Conservation (phyloP, 1,284 basidiomycete species). For the Megacollybia platyphylla region DNA sequence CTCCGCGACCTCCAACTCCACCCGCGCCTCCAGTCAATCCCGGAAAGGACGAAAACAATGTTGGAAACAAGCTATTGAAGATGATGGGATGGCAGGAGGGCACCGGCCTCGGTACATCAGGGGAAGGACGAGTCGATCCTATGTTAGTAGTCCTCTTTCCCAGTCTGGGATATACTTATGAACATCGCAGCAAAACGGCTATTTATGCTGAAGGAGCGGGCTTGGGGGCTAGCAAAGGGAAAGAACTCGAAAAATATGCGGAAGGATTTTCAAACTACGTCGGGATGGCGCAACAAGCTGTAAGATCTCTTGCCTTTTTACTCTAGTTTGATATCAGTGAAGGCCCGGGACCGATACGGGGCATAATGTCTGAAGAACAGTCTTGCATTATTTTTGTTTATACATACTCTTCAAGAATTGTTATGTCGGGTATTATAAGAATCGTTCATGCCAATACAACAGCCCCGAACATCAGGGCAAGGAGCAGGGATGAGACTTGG, state of each 20-base stretch:
- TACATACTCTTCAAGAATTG: neutral
- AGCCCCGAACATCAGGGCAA: neutral
- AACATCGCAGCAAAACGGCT: constrained; percentile 48
- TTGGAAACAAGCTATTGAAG: constrained; percentile 83
- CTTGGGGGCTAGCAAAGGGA: constrained; percentile 79
- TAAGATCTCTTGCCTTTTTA: constrained; percentile 15
- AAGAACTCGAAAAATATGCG: constrained; percentile 65
- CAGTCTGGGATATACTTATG: constrained; percentile 5
- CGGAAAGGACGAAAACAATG: constrained; percentile 67
- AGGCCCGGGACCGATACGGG: constrained; percentile 33
- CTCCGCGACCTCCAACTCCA: constrained; percentile 47
- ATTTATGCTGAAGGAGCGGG: constrained; percentile 82
- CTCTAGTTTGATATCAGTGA: constrained; percentile 11
- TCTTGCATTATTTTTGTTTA: neutral
- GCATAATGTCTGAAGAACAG: constrained; percentile 1
- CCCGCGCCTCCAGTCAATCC: constrained; percentile 50
- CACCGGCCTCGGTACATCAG: constrained; percentile 69
- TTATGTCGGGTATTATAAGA: neutral
- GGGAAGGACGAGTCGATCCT: constrained; percentile 78
- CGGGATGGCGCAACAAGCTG: constrained; percentile 61
- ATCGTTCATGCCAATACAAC: neutral
- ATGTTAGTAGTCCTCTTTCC: constrained; percentile 35
- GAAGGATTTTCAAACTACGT: constrained; percentile 65
- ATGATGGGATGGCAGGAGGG: constrained; percentile 96
- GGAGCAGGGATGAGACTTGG: constrained; percentile 3